These are phyloP conservation scores for Aureobasidium sp. DNA, from an alignment of 2,329 filamentous ascomycete species.

Conservation along the genomic window DNA sequence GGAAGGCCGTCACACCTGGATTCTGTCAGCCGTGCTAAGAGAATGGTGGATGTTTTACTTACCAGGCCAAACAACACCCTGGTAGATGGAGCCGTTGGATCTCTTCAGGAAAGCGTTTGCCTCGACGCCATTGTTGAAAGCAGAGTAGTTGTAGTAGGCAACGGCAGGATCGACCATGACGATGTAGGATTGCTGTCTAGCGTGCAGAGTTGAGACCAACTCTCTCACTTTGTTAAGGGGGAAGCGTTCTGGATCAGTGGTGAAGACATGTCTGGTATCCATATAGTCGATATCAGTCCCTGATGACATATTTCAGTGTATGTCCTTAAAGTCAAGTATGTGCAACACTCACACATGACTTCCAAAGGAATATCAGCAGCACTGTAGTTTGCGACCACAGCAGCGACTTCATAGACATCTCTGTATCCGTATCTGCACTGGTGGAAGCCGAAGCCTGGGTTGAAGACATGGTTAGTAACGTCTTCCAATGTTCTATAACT, in stretches of 20 bases:
- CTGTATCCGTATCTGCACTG: slow-evolving; percentile 41
- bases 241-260: slow-evolving; percentile 55
- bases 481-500: not conserved
- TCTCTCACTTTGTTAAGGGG: slow-evolving; percentile 54
- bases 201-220: slow-evolving; percentile 50
- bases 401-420: slow-evolving; percentile 56
- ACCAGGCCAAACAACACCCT: slow-evolving; percentile 70
- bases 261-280: slow-evolving; percentile 49
- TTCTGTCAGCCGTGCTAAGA: not conserved
- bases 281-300: slow-evolving; percentile 35
- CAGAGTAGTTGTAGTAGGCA: slow-evolving; percentile 37
- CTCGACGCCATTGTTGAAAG: slow-evolving; percentile 54
- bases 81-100: slow-evolving; percentile 45
- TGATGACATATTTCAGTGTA: not conserved
- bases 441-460: slow-evolving; percentile 42
- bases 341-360: slow-evolving; percentile 41
- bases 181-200: slow-evolving; percentile 27
- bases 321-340: not conserved
- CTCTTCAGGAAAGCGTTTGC: slow-evolving; percentile 46
- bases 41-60: not conserved
- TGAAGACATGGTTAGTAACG: not conserved
- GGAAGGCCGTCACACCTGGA: slow-evolving; percentile 24
- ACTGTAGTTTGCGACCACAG: slow-evolving; percentile 60
- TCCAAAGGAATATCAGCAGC: slow-evolving; percentile 57
- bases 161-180: slow-evolving; percentile 70